Evolutionary conservation across 1,284 basidiomycete species (phyloP).

Genomic region (Ceratorhiza oryzae-sativae): DNA sequence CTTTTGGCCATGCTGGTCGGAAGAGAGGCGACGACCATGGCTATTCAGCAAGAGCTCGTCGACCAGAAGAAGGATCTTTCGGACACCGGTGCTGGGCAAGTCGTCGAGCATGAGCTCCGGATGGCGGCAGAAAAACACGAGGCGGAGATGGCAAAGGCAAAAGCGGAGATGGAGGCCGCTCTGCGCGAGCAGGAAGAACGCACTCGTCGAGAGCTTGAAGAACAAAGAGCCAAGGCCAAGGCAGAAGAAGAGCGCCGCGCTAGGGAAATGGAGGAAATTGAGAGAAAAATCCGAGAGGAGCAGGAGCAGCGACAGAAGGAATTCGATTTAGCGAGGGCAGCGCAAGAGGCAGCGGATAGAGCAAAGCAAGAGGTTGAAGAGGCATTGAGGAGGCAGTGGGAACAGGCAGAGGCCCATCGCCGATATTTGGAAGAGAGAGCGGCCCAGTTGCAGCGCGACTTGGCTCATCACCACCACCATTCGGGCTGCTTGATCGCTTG

Average conservation of each 20-base stretch:
- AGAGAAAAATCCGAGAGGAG: background rate
- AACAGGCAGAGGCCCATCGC: background rate
- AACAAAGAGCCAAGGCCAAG: background rate
- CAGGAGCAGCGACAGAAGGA: background rate
- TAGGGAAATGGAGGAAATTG: background rate
- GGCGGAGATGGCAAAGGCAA: background rate
- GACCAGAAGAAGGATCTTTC: background rate
- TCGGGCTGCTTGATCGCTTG: no score
- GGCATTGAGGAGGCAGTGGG: background rate
- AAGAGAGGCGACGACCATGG: background rate
- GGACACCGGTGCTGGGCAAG: background rate
- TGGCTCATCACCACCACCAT: no score
- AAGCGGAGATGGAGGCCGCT: background rate
- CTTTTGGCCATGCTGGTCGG: background rate
- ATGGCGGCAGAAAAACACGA: background rate
- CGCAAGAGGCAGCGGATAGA: background rate
- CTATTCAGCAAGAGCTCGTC: background rate
- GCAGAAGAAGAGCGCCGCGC: background rate
- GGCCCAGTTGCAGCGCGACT: no score
- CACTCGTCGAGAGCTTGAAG: background rate
- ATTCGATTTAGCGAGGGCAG: background rate
- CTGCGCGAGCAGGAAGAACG: background rate
- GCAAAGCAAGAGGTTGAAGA: background rate
- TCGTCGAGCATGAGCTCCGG: background rate
- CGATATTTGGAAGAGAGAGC: no score